Evolutionary conservation across 2,329 filamentous ascomycete genomes (phyloP).

Genomic region (Stagonosporopsis cucurbitacearum): DNA sequence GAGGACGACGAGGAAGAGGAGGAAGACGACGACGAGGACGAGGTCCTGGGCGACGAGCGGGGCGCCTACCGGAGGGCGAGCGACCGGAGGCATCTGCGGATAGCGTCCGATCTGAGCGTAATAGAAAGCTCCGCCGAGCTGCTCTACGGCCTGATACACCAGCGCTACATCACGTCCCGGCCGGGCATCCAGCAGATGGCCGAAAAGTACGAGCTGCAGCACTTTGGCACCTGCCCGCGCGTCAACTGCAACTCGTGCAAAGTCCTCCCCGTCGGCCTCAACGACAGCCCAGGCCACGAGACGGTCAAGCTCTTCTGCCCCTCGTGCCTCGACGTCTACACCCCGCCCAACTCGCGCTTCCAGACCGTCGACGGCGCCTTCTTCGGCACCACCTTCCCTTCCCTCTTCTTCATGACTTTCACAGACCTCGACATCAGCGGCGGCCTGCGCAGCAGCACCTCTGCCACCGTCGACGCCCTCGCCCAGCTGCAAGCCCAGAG

Average conservation of each 20-base stretch:
- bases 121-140: conserved; percentile 98
- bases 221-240: conserved; percentile 95
- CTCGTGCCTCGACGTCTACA: conserved; percentile 95
- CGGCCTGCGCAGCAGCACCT: conserved; percentile 66
- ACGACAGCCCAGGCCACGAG: conserved; percentile 93
- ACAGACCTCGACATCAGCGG: conserved; percentile 87
- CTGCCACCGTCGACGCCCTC: conserved; percentile 44
- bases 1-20: conserved; percentile 79
- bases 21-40: conserved; percentile 65
- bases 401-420: conserved; percentile 97
- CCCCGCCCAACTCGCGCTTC: conserved; percentile 94
- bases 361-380: conserved; percentile 98
- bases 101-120: conserved; percentile 90
- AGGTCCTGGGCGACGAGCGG: conserved; percentile 59
- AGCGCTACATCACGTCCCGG: conserved; percentile 95
- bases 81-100: conserved; percentile 76
- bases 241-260: conserved; percentile 90
- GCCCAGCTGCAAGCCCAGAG: conserved; percentile 46
- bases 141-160: conserved; percentile 97
- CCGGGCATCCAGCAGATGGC: conserved; percentile 99
- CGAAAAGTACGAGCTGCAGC: conserved; percentile 96
- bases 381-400: conserved; percentile 96
- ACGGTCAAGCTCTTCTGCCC: conserved; percentile 99
- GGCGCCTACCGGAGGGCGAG: conserved; percentile 57
- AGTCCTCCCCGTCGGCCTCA: conserved; percentile 90